These are phyloP conservation scores for Sclerotinia glacialis DNA, from an alignment of 2,329 filamentous ascomycete species.

Conservation along the genomic window DNA sequence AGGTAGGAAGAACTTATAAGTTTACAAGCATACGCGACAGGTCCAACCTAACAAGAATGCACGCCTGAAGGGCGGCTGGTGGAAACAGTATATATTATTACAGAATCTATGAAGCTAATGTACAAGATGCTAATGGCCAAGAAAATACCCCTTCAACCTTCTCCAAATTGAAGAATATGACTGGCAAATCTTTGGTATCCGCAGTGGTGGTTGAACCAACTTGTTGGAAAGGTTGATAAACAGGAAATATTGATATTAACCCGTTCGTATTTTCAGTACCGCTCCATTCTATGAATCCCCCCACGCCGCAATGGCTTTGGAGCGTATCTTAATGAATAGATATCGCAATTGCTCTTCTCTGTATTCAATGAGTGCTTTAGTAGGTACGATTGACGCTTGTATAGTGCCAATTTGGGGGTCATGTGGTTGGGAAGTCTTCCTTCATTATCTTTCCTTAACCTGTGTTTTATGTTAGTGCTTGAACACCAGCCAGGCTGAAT, in stretches of 20 bases:
- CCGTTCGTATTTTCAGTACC: background rate
- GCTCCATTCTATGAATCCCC: background rate
- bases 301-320: background rate
- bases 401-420: slow-evolving; percentile 48
- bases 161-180: too few relatives aligned
- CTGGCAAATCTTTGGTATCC: background rate
- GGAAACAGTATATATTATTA: background rate
- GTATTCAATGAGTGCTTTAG: slow-evolving; percentile 41
- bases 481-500: too few relatives aligned
- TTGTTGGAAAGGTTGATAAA: too few relatives aligned
- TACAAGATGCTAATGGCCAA: background rate
- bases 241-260: background rate
- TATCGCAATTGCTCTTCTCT: slow-evolving; percentile 31
- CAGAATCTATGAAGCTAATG: background rate
- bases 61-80: background rate
- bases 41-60: background rate
- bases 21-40: background rate
- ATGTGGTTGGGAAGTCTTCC: slow-evolving; percentile 44
- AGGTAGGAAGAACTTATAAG: background rate
- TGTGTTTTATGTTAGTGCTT: background rate
- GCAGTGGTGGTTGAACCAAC: background rate
- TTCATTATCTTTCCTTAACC: too few relatives aligned
- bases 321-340: background rate
- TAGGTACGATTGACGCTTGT: slow-evolving; percentile 44
- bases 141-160: background rate